Evolutionary conservation across 768 basidiomycete species (phyloP), one percentile per base, ranked within the genome.

Genomic region (Mrakia frigida): DNA sequence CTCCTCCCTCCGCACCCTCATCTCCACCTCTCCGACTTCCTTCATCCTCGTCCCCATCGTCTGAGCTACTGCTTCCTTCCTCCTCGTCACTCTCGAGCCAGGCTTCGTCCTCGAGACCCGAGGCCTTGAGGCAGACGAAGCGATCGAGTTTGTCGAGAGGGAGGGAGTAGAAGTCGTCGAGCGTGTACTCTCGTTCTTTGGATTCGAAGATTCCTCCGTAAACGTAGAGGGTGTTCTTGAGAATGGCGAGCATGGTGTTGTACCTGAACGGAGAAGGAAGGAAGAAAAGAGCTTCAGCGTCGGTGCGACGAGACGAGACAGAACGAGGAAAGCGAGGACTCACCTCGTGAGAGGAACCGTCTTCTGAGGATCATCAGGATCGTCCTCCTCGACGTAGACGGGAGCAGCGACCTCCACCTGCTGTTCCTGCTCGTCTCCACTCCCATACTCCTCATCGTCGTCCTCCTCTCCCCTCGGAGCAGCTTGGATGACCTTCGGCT

Each of bases 151-250:
- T 95, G 80, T 94, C 93, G 28, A 97, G 86, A 76, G 89, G 87
- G 16, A 97, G 83, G 2, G 88, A 86, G 83, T 93, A 86, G 80
- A 95, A 97, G 80, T 96, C 94, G 81, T 94, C 93, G 9, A 97
- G 85, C 0, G 93, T 95, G 79, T 91, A 94, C 82, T 97, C 94
- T 33, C 88, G 87, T 18, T 90, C 86, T 16, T 78, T 74, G 23
- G 88, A 87, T 82, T 96, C 94, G 79, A 89, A 91, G 25, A 95
- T 95, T 0, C 35, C 43, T 6, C 78, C 91, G 28, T 75, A 92
- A 92, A 95, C 90, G 83, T 92, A 95, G 0, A 96, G 85, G 0
- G 91, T 93, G 81, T 93, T 95, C 31, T 89, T 87, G 60, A 93
- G 85, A 10, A 94, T 89, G 0, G 92, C 89, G 10, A 94, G 85